Base-by-base conservation (phyloP, 2,329 filamentous ascomycete genomes). In the Paracorniculantispora psalliotae region DNA sequence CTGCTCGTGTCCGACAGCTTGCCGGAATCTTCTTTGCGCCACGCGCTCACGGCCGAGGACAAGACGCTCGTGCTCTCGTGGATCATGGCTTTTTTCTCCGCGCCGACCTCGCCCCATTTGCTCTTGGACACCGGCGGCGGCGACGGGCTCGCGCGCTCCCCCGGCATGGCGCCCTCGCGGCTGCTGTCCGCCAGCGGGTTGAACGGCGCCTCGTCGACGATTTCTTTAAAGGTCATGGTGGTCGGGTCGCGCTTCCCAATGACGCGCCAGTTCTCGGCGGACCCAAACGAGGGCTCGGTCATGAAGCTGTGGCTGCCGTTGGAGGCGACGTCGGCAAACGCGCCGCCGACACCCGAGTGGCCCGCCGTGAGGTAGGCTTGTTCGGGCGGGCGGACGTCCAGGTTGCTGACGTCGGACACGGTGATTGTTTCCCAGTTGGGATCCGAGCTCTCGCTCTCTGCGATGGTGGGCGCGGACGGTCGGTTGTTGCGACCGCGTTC, bases 231-330 rank as follows among this genome's bases (percentile, higher is more conserved):
- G 6, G 69, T 68, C 10, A 68, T 64, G 25, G 67, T 72, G 10
- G 68, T 66, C 6, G 68, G 68, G 26, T 66, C 63, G 8, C 63
- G 68, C 21, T 59, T 62, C 21, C 61, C 62, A n/a, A 71, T 64
- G 8, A 70, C 60, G 21, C 69, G 66, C 73, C 73, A 75, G 57
- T 75, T 75, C 62, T 75, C 73, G 3, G 65, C 59, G 2, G 73
- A 73, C 7, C 66, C 70, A 61, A 75, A 74, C 0, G 73, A 75
- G 0, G 67, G 57, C 4, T 71, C 69, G 5, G 65, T 69, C 5
- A 60, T 59, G 49, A 69, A 43, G 43, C 66, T 69, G 56, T 63
- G 65, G 51, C 61, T 62, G 9, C 61, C 61, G 3, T 64, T 61
- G 12, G 67, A 63, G 19, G 64, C 65, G 7, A 59, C 60, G 33